Percentiles rank a stretch among this genome's conserved stretches.
Conservation (phyloP, 495 filamentous ascomycete genomes). For the Copromyces sp. region DNA sequence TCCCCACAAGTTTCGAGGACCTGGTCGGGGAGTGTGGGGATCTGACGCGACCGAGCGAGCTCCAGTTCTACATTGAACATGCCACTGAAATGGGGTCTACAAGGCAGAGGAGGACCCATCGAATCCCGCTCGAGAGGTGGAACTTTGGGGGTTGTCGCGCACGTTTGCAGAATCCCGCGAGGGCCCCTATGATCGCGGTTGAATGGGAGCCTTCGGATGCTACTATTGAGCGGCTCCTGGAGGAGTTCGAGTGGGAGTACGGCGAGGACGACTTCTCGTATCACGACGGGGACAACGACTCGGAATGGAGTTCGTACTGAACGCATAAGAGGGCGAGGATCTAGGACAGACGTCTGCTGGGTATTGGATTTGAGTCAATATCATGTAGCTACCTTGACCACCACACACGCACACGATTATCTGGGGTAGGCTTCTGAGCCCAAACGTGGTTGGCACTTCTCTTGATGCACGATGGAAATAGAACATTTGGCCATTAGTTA, state of each 20-base stretch:
- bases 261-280: too few species aligned
- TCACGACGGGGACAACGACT: not conserved
- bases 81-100: not conserved
- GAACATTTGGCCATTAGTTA: not conserved
- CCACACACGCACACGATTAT: not conserved
- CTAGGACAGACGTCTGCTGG: not conserved
- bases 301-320: not conserved
- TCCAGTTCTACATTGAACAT: not conserved
- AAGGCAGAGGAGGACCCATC: not conserved
- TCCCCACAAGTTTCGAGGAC: too few species aligned
- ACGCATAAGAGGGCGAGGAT: not conserved
- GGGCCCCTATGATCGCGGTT: not conserved
- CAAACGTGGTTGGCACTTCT: not conserved
- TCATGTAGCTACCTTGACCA: not conserved
- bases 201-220: not conserved
- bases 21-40: not conserved
- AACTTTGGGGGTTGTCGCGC: not conserved
- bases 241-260: too few species aligned
- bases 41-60: not conserved
- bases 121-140: not conserved
- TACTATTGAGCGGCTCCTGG: too few species aligned
- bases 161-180: not conserved
- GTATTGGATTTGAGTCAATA: not conserved
- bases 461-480: not conserved
- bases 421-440: not conserved